phyloP scores from a whole-genome alignment of 148 eudicot genomes.

The Vaccinium myrtillus region DNA sequence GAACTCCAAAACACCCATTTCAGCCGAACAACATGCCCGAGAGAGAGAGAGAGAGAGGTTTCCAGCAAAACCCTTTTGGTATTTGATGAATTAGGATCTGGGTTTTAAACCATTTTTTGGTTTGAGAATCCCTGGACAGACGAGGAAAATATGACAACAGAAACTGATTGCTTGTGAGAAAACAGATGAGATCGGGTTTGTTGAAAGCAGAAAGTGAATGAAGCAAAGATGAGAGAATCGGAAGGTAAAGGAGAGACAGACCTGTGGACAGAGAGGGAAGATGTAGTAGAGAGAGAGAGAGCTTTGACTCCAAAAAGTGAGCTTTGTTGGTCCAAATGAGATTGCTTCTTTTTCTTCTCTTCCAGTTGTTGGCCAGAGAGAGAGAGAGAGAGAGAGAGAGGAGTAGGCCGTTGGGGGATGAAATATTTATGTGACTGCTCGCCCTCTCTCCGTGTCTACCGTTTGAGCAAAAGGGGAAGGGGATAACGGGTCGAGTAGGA shows the following conservation, averaged over 20 bases:
- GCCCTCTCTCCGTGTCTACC: not conserved
- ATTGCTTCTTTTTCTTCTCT: conserved; percentile 2
- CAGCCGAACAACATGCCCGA: not conserved
- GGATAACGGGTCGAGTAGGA: not conserved
- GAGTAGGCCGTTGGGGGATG: not conserved
- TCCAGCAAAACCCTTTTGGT: not conserved
- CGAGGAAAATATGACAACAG: not conserved
- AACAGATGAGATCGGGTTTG: not conserved
- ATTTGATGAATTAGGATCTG: not conserved
- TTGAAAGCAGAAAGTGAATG: not conserved
- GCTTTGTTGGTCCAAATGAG: conserved; percentile 9
- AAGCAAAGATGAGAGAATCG: not conserved
- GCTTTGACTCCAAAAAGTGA: conserved; percentile 1
- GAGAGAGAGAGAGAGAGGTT: not conserved
- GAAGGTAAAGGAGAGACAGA: not conserved
- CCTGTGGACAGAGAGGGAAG: not conserved
- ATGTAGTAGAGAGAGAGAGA: not conserved
- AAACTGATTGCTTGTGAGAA: not conserved
- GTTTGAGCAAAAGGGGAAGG: not conserved
- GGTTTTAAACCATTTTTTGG: not conserved
- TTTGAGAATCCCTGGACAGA: not conserved
- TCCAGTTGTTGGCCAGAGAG: conserved; percentile 1
- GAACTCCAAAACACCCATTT: conserved; percentile 15
- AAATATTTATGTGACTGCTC: not conserved
- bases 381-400: not conserved